phyloP scores from a whole-genome alignment of 1,284 basidiomycete species.

The Papiliotrema nemorosa region DNA sequence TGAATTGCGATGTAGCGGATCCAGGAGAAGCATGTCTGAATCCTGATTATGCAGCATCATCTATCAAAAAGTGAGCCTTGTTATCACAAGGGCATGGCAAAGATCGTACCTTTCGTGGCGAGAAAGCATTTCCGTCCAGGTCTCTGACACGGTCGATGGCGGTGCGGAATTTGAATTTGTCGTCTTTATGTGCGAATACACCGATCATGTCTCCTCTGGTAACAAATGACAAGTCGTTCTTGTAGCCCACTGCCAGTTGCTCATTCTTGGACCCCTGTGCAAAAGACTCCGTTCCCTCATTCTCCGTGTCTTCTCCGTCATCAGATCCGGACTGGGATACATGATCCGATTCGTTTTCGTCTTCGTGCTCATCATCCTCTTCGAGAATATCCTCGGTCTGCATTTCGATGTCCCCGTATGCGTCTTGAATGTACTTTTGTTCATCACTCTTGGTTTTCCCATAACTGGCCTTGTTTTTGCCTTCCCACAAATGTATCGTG shows the following conservation, averaged over 20 bases:
- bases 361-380: constrained; percentile 38
- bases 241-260: constrained; percentile 91
- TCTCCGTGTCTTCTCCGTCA: constrained; percentile 49
- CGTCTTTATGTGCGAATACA: constrained; percentile 84
- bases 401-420: constrained; percentile 80
- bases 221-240: constrained; percentile 92
- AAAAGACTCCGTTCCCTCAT: constrained; percentile 49
- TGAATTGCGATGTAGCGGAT: constrained; percentile 76
- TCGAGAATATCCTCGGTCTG: constrained; percentile 55
- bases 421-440: constrained; percentile 59
- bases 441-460: constrained; percentile 78
- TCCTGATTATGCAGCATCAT: constrained; percentile 99
- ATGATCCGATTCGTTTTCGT: constrained; percentile 57
- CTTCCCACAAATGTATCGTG: constrained; percentile 76
- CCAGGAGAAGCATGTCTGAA: constrained; percentile 89
- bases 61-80: constrained; percentile 50
- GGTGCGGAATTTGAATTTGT: constrained; percentile 79
- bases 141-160: constrained; percentile 83
- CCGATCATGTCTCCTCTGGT: constrained; percentile 94
- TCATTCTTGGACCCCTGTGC: constrained; percentile 69
- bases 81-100: not conserved
- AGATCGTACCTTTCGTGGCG: constrained; percentile 70
- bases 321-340: no score
- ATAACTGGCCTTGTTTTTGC: constrained; percentile 70
- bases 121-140: constrained; percentile 77